phyloP scores from a whole-genome alignment of 441 rosid genomes.

The Geranium incanum region DNA sequence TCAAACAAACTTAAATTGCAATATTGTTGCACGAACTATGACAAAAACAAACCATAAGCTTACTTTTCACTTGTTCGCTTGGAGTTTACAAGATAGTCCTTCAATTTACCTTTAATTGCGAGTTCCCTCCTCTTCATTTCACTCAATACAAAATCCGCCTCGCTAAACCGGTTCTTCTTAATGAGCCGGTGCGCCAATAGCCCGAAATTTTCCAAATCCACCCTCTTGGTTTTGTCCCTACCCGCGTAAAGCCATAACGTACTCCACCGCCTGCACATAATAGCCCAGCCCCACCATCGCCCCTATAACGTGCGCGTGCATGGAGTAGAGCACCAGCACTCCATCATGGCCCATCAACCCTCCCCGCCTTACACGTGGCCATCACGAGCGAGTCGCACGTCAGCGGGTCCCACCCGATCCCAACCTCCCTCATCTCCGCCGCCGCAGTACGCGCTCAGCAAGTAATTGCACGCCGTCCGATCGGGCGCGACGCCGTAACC shows the following conservation, averaged over 20 bases:
- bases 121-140: conserved; percentile 53
- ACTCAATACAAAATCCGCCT: conserved; percentile 41
- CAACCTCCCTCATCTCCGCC: conserved; percentile 43
- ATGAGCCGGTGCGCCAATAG: conserved; percentile 44
- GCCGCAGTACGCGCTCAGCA: conserved; percentile 42
- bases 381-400: conserved; percentile 66
- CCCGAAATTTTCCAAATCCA: conserved; percentile 50
- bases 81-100: conserved; percentile 23
- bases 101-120: conserved; percentile 35
- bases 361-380: conserved; percentile 53
- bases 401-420: conserved; percentile 37
- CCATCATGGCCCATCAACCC: conserved; percentile 47
- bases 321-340: conserved; percentile 35
- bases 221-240: conserved; percentile 28
- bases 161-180: conserved; percentile 23
- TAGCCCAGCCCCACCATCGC: conserved; percentile 37
- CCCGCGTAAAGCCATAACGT: conserved; percentile 45
- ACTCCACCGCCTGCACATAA: conserved; percentile 40
- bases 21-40: no score
- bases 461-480: conserved; percentile 42
- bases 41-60: no score
- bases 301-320: conserved; percentile 45
- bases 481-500: conserved; percentile 32
- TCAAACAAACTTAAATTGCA: no score
- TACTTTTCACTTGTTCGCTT: conserved; percentile 11